A percentile compares a stretch with the other conserved stretches of the same genome.
phyloP scores from a whole-genome alignment of 306 rosid genomes.

The Begonia fuchsioides region DNA sequence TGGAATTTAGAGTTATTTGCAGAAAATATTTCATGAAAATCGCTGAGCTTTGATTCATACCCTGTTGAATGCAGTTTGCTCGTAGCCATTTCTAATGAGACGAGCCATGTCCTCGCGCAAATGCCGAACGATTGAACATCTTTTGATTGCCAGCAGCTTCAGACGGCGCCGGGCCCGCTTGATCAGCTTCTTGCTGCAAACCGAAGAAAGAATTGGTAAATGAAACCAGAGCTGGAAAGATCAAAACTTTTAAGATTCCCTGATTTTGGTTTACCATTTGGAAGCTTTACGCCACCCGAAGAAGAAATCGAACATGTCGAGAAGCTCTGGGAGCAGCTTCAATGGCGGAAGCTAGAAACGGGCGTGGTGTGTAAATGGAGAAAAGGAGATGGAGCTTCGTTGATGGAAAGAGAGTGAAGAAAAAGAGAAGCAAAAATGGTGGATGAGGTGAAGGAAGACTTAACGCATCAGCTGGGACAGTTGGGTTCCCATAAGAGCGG shows the following conservation, averaged over 20 bases:
- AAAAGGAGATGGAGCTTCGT: no score
- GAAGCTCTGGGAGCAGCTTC: not conserved
- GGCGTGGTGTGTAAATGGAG: no score
- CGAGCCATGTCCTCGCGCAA: constrained; percentile 36
- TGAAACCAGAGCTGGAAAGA: not conserved
- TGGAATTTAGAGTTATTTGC: no score
- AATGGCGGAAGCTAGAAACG: not conserved
- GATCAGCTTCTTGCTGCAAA: constrained; percentile 48
- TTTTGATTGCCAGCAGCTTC: constrained; percentile 48
- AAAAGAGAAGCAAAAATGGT: not conserved
- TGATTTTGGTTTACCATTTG: constrained; percentile 39
- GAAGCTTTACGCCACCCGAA: constrained; percentile 88
- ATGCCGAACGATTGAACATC: constrained; percentile 32
- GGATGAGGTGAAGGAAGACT: not conserved
- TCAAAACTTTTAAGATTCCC: not conserved
- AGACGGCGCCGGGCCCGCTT: constrained; percentile 41
- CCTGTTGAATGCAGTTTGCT: constrained; percentile 40
- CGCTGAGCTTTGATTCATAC: constrained; percentile 12
- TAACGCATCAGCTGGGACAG: constrained; percentile 15
- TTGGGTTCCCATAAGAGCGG: constrained; percentile 11
- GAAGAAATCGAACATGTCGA: constrained; percentile 52
- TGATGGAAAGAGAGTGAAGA: not conserved
- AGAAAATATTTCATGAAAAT: no score
- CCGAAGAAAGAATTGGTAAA: constrained; percentile 1
- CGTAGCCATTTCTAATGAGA: constrained; percentile 34